Evolutionary conservation across 2,329 filamentous ascomycete species (phyloP), one percentile per base, ranked within the genome.

Genomic region (Fusarium denticulatum): DNA sequence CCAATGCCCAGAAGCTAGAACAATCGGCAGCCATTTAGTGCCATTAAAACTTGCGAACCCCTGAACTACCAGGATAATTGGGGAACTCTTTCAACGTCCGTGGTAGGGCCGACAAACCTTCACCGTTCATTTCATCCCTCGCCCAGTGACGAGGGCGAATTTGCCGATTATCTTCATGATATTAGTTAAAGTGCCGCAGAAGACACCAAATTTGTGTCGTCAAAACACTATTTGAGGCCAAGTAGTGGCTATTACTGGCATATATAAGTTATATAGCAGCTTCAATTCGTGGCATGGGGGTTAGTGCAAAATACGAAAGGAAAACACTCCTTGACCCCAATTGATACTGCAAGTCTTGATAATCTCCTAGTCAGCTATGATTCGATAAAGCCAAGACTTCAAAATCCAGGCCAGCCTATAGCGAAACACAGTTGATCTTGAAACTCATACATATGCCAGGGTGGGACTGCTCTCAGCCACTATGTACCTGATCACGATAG

Each of bases 11-110:
- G 59, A 50, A 40, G 40, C 71, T 74, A 74, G 67, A 63, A 64
- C 55, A 56, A 67, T 57, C 39, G 60, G 55, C 43, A 53, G 47
- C 71, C 71, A 72, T 43, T 72, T 71, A 72, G 71, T 68, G 71
- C 40, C 36, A 43, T 24, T 50, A 34, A 50, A 63, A 52, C 62
- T 59, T 50, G 37, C 11, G 39, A 61, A 64, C 67, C 71, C 67
- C 67, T 73, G 71, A 58, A 46, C 57, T 71, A 47, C 37, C 49
- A 32, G 43, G 37, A 62, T 63, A 53, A 52, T 69, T 74, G 67
- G 67, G 68, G 67, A 61, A 55, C 7, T 68, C 39, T 50, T 56
- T 30, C 57, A 60, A 64, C 20, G 67, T 55, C 71, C 71, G 71
- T 64, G 67, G 59, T 74, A 73, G 59, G 62, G 55, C 71, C 71